Evolutionary conservation across 1,284 basidiomycete species (phyloP).

Genomic region (Ustilago xerochloae): DNA sequence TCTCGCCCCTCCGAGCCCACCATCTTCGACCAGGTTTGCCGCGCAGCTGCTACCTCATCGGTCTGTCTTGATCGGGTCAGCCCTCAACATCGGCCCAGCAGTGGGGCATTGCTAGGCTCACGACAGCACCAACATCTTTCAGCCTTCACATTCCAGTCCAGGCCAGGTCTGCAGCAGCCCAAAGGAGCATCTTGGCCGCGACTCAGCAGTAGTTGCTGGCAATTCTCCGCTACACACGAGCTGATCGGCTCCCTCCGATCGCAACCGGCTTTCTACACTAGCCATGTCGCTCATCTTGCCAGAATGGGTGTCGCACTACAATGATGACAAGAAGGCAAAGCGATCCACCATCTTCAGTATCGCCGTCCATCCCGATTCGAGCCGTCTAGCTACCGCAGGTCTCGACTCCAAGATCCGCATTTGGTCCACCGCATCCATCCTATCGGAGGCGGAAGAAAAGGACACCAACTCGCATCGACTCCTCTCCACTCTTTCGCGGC

Average conservation of each 20-base stretch:
- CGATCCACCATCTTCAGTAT: slow-evolving; percentile 89
- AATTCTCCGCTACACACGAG: neutral
- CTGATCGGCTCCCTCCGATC: slow-evolving; percentile 2
- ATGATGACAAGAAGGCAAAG: slow-evolving; percentile 73
- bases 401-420: slow-evolving; percentile 93
- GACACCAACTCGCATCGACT: slow-evolving; percentile 82
- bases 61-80: too few species aligned
- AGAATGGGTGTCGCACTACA: slow-evolving; percentile 66
- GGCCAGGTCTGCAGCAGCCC: too few species aligned
- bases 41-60: too few species aligned
- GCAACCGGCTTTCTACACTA: neutral
- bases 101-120: too few species aligned
- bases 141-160: too few species aligned
- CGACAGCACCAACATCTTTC: too few species aligned
- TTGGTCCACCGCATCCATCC: slow-evolving; percentile 94
- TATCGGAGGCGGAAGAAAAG: slow-evolving; percentile 78
- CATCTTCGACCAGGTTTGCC: too few species aligned
- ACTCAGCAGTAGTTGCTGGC: neutral
- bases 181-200: neutral
- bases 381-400: slow-evolving; percentile 93
- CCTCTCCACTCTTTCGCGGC: slow-evolving; percentile 89
- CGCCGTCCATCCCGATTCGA: slow-evolving; percentile 93
- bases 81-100: too few species aligned
- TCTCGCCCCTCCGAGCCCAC: too few species aligned
- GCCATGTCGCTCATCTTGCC: slow-evolving; percentile 64